Evolutionary conservation across 2,329 filamentous ascomycete species (phyloP).

Genomic region (Botrytis aclada): DNA sequence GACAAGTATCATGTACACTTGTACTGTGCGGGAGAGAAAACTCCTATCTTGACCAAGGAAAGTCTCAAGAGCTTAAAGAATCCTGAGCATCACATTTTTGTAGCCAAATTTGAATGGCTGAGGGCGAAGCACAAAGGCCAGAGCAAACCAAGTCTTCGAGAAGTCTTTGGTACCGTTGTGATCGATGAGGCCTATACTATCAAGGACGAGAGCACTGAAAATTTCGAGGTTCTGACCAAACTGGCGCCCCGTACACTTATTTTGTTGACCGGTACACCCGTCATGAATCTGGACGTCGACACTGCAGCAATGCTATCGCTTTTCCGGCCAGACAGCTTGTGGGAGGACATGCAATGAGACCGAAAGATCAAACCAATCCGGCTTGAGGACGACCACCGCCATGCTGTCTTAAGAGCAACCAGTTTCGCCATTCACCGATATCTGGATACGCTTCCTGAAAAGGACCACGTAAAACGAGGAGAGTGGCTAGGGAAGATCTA

Average conservation of each 20-base stretch:
- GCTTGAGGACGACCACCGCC: neutral
- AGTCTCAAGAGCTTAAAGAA: neutral
- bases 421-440: neutral
- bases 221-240: accelerated
- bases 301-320: neutral
- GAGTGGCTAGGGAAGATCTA: neutral
- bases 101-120: neutral
- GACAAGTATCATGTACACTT: neutral
- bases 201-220: neutral
- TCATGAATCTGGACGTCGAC: neutral
- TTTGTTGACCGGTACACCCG: neutral
- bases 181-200: neutral
- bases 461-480: neutral
- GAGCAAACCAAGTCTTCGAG: neutral
- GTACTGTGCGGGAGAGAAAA: neutral
- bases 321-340: neutral
- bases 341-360: neutral
- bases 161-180: accelerated
- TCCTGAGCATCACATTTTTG: neutral
- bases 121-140: neutral
- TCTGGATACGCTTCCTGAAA: accelerated
- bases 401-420: neutral
- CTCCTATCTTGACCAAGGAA: neutral
- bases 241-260: neutral
- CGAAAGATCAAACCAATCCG: neutral